Evolutionary conservation across 2,329 filamentous ascomycete genomes (phyloP).

Genomic region (Verticillium nubilum): DNA sequence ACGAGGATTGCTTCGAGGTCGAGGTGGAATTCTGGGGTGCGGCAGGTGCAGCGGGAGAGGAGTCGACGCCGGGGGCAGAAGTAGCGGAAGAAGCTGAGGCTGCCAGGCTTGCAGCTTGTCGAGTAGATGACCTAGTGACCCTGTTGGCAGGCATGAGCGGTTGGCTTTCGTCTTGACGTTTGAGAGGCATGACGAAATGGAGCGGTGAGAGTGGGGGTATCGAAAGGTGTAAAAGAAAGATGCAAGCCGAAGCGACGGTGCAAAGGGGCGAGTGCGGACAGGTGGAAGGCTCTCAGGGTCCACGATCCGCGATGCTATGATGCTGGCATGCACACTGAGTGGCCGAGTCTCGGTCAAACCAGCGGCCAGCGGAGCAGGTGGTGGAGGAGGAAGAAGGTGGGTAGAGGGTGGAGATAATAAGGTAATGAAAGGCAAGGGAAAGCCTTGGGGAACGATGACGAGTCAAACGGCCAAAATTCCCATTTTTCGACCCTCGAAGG

Average conservation of each 20-base stretch:
- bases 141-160: conserved; percentile 84
- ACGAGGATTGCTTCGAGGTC: conserved; percentile 36
- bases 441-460: background rate
- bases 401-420: conserved; percentile 6
- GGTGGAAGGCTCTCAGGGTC: background rate
- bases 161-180: conserved; percentile 9
- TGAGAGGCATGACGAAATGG: conserved; percentile 11
- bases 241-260: conserved; percentile 9
- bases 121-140: conserved; percentile 92
- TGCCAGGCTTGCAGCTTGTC: conserved; percentile 69
- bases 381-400: conserved; percentile 5
- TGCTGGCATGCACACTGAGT: background rate
- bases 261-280: conserved; percentile 3
- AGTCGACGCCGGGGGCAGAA: conserved; percentile 30
- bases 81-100: conserved; percentile 41
- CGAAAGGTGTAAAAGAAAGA: conserved; percentile 13
- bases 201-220: conserved; percentile 19
- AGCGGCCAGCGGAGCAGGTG: background rate
- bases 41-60: conserved; percentile 34
- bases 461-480: background rate
- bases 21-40: conserved; percentile 27
- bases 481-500: background rate
- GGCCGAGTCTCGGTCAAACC: background rate
- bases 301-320: background rate
- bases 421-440: conserved; percentile 2